phyloP scores from a whole-genome alignment of 2,329 filamentous ascomycete genomes.

The Talaromyces sp. region DNA sequence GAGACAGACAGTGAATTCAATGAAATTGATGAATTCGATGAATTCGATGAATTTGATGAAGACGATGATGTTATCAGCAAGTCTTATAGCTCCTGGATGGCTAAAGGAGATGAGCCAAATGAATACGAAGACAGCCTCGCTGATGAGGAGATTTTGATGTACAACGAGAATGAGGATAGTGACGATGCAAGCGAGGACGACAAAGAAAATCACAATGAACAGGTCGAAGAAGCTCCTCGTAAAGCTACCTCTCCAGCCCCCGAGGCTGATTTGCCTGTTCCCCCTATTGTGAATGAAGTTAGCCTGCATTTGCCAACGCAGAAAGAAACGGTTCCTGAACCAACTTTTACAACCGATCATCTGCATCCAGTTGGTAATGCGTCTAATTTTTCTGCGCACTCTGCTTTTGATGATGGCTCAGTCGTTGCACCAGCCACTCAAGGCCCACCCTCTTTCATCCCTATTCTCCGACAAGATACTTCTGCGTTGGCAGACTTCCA shows the following conservation, averaged over 20 bases:
- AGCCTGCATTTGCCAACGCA: neutral
- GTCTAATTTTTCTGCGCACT: neutral
- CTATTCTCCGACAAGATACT: neutral
- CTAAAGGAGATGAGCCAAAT: neutral
- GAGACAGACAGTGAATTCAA: conserved; percentile 9
- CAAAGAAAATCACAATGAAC: neutral
- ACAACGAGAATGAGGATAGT: neutral
- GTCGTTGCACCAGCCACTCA: neutral
- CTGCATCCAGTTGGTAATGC: neutral
- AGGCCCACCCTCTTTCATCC: neutral
- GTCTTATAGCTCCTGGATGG: neutral
- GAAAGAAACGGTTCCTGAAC: neutral
- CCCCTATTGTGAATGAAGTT: neutral
- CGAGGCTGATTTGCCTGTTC: neutral
- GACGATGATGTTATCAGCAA: conserved; percentile 1
- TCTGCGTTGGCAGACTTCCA: neutral
- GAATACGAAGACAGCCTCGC: neutral
- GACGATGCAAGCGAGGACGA: conserved; percentile 4
- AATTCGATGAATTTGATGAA: conserved; percentile 6
- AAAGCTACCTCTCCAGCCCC: neutral
- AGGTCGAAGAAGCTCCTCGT: neutral
- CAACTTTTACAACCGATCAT: neutral
- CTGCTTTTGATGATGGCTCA: neutral
- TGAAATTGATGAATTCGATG: too few species aligned
- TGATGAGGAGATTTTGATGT: neutral